Conservation (phyloP, 345 rosid species). For the Tarenaya hassleriana region DNA sequence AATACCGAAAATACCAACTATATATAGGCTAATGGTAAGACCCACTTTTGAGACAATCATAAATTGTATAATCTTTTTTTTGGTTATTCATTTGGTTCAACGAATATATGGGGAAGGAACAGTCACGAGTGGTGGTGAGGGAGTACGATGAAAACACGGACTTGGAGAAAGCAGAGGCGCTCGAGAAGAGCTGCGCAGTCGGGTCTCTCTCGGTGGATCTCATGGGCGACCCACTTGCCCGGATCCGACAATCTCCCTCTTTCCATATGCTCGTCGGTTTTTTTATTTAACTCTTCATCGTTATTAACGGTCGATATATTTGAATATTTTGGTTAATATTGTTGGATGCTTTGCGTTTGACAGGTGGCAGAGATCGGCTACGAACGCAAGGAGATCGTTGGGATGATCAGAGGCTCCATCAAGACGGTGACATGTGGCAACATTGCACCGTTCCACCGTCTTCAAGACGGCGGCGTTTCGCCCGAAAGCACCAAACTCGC, state of each 20-base stretch:
- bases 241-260: conserved; percentile 96
- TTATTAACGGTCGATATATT: background rate
- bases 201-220: conserved; percentile 94
- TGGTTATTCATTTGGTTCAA: conserved; percentile 1
- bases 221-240: conserved; percentile 94
- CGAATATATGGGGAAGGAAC: conserved; percentile 26
- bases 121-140: conserved; percentile 43
- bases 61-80: conserved; percentile 20
- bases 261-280: conserved; percentile 85
- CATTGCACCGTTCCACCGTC: conserved; percentile 19
- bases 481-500: conserved; percentile 61
- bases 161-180: conserved; percentile 49
- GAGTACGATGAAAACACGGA: conserved; percentile 66
- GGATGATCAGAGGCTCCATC: conserved; percentile 86
- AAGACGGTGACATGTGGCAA: conserved; percentile 88
- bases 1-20: conserved; percentile 22
- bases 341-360: conserved; percentile 10
- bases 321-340: no score
- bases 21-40: conserved; percentile 29
- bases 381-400: conserved; percentile 67
- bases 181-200: conserved; percentile 84
- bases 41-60: conserved; percentile 19
- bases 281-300: background rate
- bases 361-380: conserved; percentile 91
- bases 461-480: background rate